Conservation (phyloP, 2,329 filamentous ascomycete genomes). For the Tolypocladium guangdongense region DNA sequence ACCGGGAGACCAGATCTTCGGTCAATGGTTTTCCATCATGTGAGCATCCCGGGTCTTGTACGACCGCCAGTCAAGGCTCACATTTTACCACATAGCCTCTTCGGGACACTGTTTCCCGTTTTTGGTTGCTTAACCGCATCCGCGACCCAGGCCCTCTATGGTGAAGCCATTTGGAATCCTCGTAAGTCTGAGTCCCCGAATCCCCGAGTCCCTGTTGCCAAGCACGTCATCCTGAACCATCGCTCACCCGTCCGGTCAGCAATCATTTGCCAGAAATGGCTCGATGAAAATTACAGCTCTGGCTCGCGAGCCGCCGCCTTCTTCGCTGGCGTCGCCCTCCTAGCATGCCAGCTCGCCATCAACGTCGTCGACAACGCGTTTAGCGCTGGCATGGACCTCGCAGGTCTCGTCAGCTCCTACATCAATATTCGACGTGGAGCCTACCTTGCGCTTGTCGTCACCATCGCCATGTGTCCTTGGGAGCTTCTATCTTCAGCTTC, state of each 20-base stretch:
- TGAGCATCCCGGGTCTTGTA: no score
- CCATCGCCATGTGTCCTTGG: conserved; percentile 19
- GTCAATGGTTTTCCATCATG: no score
- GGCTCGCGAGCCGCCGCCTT: conserved; percentile 13
- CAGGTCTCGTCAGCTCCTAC: conserved; percentile 38
- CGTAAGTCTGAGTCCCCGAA: no score
- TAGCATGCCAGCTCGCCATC: conserved; percentile 15
- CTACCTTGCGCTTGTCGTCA: conserved; percentile 33
- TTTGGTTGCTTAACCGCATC: no score
- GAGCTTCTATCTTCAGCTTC: conserved; percentile 15
- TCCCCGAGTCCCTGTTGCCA: no score
- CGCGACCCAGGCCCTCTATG: no score
- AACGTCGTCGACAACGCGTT: conserved; percentile 32
- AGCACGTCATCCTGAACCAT: conserved; percentile 11
- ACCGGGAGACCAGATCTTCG: no score
- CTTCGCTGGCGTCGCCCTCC: conserved; percentile 13
- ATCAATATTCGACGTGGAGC: conserved; percentile 46
- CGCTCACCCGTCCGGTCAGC: not conserved
- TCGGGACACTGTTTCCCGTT: no score
- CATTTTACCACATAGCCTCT: no score
- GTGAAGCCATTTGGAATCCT: no score
- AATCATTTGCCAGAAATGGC: no score
- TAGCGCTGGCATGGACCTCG: conserved; percentile 43
- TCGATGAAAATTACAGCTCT: not conserved
- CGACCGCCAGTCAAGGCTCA: no score